Evolutionary conservation across 2,329 filamentous ascomycete genomes (phyloP).

Genomic region (Beauveria scarabaeidicola): DNA sequence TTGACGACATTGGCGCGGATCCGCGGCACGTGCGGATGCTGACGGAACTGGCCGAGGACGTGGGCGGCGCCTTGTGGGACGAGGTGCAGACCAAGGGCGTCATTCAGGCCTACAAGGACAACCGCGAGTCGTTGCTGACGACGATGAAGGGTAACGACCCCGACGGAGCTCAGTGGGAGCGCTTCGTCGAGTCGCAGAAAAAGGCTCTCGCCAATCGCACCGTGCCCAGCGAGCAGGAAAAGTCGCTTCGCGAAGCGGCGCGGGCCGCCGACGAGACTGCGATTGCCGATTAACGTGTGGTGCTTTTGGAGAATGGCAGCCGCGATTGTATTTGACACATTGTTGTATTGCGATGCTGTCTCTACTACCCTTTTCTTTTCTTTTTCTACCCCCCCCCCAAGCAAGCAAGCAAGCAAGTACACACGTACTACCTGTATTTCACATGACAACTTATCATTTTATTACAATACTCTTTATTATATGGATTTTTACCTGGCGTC

Average conservation of each 20-base stretch:
- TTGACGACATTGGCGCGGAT: slow-evolving; percentile 42
- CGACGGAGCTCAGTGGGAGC: slow-evolving; percentile 47
- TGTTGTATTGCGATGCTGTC: neutral
- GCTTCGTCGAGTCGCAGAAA: slow-evolving; percentile 53
- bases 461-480: neutral
- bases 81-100: slow-evolving; percentile 50
- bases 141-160: slow-evolving; percentile 53
- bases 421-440: neutral
- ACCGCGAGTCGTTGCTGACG: slow-evolving; percentile 41
- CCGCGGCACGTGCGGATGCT: slow-evolving; percentile 45
- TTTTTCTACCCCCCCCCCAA: neutral
- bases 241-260: slow-evolving; percentile 12
- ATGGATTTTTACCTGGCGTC: neutral
- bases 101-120: slow-evolving; percentile 52
- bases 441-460: neutral
- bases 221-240: slow-evolving; percentile 21
- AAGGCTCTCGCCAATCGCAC: slow-evolving; percentile 48
- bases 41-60: slow-evolving; percentile 52
- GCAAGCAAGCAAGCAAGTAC: neutral
- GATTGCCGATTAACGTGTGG: slow-evolving; percentile 28
- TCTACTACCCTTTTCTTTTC: neutral
- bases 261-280: slow-evolving; percentile 30
- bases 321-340: neutral
- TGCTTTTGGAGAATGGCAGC: neutral
- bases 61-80: slow-evolving; percentile 51